Evolutionary conservation across 352 stramenopile species (phyloP), one percentile per base, ranked within the genome.

Genomic region (Blastocystis sp.): DNA sequence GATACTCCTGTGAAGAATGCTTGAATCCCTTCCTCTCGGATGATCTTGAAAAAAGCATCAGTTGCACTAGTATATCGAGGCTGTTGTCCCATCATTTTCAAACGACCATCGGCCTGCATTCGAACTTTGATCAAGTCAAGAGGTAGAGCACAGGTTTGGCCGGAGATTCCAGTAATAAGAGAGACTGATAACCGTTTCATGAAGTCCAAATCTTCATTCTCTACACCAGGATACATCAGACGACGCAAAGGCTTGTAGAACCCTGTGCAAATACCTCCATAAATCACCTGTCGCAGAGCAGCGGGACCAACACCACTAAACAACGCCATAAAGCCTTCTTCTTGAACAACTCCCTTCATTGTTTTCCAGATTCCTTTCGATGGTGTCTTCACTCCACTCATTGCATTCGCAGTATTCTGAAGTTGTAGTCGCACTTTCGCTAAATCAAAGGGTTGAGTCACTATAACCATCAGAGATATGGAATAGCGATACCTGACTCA

Each of bases 221-320:
- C 6, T 5, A 14, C 24, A 14, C 24, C 12, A 14, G 61, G 61
- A 37, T 73, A 73, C 12, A 73, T 27, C 9, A 73, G 24, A n/a
- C 24, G 14, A 39, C 32, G n/a, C 11, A 73, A 39, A 0, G 61
- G 61, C 69, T 80, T 80, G 24, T 80, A 80, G 49, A 80, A 67
- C 57, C 69, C 69, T 9, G 56, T 80, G 56, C 69, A 67, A 58
- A 80, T 80, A n/a, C 69, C 69, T 67, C 69, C 69, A n/a, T 80
- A 80, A 58, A 80, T 80, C 12, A 80, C 69, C 27, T 80, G 69
- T 21, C 69, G 69, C n/a, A 80, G 27, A 5, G 69, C 69, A 19
- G 69, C 69, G 39, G 69, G 56, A 71, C 69, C 69, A 9, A 59
- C 49, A 14, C 69, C 69, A 14, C 49, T 71, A n/a, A 80, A 80